Evolutionary conservation across 2,329 filamentous ascomycete genomes (phyloP).

Genomic region (Diaporthe sp.): DNA sequence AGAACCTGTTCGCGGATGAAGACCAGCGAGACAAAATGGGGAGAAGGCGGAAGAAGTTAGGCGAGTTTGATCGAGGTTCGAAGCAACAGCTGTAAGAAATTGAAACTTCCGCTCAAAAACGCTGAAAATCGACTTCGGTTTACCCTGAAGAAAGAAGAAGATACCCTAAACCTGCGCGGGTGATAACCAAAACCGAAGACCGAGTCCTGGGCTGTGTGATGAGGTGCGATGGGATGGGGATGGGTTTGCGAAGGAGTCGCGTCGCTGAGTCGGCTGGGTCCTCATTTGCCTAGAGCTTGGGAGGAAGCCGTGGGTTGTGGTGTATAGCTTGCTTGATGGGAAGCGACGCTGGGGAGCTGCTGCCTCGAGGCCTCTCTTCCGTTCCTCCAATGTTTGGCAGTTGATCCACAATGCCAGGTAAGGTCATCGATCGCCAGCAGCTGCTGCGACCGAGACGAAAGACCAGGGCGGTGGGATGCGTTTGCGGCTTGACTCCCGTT

Average conservation of each 20-base stretch:
- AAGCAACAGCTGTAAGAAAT: constrained; percentile 27
- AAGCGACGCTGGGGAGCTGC: background rate
- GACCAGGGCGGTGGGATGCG: background rate
- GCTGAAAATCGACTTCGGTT: constrained; percentile 26
- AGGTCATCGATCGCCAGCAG: background rate
- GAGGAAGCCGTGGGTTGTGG: background rate
- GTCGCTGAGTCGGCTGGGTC: background rate
- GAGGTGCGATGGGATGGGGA: background rate
- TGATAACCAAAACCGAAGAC: constrained; percentile 31
- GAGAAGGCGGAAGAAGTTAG: background rate
- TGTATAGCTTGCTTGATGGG: background rate
- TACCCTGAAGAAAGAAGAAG: constrained; percentile 33
- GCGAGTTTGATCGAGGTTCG: background rate
- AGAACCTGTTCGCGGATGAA: background rate
- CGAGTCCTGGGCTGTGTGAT: constrained; percentile 13
- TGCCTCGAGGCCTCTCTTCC: background rate
- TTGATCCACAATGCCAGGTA: background rate
- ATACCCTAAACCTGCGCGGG: constrained; percentile 33
- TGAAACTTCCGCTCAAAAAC: constrained; percentile 32
- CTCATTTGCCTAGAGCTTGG: background rate
- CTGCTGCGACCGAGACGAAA: background rate
- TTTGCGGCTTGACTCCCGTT: background rate
- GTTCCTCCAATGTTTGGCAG: background rate
- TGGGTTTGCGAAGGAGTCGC: background rate
- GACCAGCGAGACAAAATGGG: background rate